Evolutionary conservation across 2,329 filamentous ascomycete species (phyloP), one percentile per base, ranked within the genome.

Genomic region (Helotiales sp.): DNA sequence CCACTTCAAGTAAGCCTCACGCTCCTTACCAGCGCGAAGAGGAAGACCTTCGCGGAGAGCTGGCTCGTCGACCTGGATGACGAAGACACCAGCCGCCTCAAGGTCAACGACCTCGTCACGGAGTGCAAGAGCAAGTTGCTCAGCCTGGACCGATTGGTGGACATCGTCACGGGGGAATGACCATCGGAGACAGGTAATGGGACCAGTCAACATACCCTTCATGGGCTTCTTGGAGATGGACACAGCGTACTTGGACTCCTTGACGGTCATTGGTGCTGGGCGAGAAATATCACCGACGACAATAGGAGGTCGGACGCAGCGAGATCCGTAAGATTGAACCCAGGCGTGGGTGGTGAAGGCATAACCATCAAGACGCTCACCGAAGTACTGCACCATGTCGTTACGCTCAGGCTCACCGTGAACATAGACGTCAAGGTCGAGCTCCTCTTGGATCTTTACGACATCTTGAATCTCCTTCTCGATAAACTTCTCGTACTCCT

Each of bases 321-420:
- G 95, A 68, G 95, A 99, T 72, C 95, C 95, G 79, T 99, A 99
- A 71, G 86, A 91, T 85, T 99, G 92, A 57, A 99, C 95, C 95
- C 95, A 99, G 69, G 91, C 95, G 81, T 97, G 90, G 76, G 93
- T 98, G 76, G 95, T 99, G 86, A 99, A 99, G 75, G 92, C 89
- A 77, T 98, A 99, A 73, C 95, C 95, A 72, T 96, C 86, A 64
- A 99, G 85, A 73, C 91, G 90, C 86, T 99, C 95, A 79, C 95
- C 95, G 71, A 99, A 99, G 88, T 97, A 99, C 81, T 99, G 95
- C 54, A 99, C 95, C 95, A 99, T 99, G 87, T 99, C 95, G 82
- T 99, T 99, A 77, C 95, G 92, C 87, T 99, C 95, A 60, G 95
- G 95, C 85, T 99, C 95, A 75, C 95, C 95, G 83, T 99, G 95